Conservation (phyloP, 176 grass and related monocot species). For the Luzula sylvatica region DNA sequence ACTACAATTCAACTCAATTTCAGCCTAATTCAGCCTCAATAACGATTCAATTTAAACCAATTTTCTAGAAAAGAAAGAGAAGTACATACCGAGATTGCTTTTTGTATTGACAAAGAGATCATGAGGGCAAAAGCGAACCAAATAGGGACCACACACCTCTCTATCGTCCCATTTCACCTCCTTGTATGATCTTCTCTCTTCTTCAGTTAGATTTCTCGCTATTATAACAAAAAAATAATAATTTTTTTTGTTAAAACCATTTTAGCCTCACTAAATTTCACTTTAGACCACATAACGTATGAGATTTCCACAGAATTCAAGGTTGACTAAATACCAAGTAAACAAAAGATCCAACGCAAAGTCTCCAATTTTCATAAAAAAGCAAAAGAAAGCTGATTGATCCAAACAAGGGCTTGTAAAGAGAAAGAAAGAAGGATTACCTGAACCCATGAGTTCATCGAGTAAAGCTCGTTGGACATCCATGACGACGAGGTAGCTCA, state of each 20-base stretch:
- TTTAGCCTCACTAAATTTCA: too few relatives aligned
- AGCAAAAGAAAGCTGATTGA: too few relatives aligned
- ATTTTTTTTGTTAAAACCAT: too few relatives aligned
- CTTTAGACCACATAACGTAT: too few relatives aligned
- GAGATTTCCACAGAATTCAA: not conserved
- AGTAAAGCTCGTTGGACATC: constrained; percentile 90
- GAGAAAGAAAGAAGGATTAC: constrained; percentile 18
- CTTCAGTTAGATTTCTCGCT: constrained; percentile 90
- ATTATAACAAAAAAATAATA: constrained; percentile 15
- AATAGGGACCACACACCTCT: constrained; percentile 68
- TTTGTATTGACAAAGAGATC: constrained; percentile 93
- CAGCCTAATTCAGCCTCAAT: too few relatives aligned
- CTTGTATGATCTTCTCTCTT: constrained; percentile 70
- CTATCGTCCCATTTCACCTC: constrained; percentile 81
- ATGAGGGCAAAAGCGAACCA: constrained; percentile 79
- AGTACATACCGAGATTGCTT: constrained; percentile 62
- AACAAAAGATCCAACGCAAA: not conserved
- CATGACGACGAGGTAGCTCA: constrained; percentile 38
- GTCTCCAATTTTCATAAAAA: not conserved
- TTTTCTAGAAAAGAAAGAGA: not conserved
- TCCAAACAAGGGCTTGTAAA: not conserved
- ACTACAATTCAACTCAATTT: too few relatives aligned
- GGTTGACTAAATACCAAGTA: not conserved
- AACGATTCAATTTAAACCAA: not conserved
- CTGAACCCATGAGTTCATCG: constrained; percentile 90